These are phyloP conservation scores for Aphanomyces astaci DNA, from an alignment of 352 stramenopile species.

Conservation along the genomic window DNA sequence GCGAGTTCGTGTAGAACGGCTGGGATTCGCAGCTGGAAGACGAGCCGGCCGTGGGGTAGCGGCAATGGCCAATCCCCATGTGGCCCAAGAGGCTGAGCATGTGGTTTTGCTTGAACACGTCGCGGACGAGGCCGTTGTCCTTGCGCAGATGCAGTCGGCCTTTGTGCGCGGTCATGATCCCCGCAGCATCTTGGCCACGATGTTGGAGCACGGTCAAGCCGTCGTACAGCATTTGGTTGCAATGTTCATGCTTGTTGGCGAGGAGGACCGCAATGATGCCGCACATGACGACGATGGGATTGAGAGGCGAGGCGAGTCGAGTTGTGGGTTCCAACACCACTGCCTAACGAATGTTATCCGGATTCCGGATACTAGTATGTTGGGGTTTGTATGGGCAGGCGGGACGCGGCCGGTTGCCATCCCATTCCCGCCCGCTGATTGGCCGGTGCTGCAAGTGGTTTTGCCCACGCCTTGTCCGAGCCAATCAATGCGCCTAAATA, in stretches of 20 bases:
- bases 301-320: not conserved
- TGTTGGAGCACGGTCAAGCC: slow-evolving; percentile 97
- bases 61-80: slow-evolving; percentile 96
- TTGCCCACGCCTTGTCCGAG: slow-evolving; percentile 9
- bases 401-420: not conserved
- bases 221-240: slow-evolving; percentile 93
- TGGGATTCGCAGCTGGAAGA: slow-evolving; percentile 88
- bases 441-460: not conserved
- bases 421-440: not conserved
- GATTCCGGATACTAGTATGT: not conserved
- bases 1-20: slow-evolving; percentile 99
- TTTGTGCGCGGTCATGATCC: slow-evolving; percentile 93
- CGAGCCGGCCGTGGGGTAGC: slow-evolving; percentile 96
- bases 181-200: slow-evolving; percentile 93
- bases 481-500: slow-evolving; percentile 10
- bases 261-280: slow-evolving; percentile 96
- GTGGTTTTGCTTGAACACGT: slow-evolving; percentile 98
- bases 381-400: not conserved
- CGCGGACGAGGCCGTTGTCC: slow-evolving; percentile 96
- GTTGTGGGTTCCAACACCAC: slow-evolving; percentile 4
- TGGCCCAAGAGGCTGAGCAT: slow-evolving; percentile 94
- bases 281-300: slow-evolving; percentile 80
- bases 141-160: slow-evolving; percentile 95
- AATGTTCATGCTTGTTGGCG: slow-evolving; percentile 91
- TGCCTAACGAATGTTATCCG: not conserved